Base-by-base conservation (phyloP, 345 rosid species). In the Cardamine occulta region DNA sequence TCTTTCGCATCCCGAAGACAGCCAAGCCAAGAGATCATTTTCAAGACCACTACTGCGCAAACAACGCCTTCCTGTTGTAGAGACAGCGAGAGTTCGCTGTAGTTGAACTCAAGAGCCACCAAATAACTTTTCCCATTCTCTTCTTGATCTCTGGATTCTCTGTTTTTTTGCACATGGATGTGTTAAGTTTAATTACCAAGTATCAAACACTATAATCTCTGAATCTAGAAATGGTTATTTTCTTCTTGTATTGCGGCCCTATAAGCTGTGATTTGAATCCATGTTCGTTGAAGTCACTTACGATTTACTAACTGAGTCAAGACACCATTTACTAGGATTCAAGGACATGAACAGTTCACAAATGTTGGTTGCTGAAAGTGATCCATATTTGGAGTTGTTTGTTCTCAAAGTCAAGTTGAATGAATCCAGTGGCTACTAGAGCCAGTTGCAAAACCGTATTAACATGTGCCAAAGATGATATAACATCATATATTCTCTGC, bases 1-100 rank as follows among this genome's bases (percentile, higher is more conserved):
- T 63, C 55, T 63, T 73, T 53, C 29, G 63, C 55, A 53, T 63
- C 23, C 29, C 54, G 23, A 63, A 63, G 42, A 51, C 68, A 62
- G 23, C 44, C 29, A 72, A 37, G 31, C 23, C 40, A 72, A n/a
- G 29, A 39, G 44, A 39, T 63, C n/a, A 14, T 26, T 72, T 26
- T 37, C 18, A 21, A 64, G 54, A 63, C 68, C 68, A 63, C 68
- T 23, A 44, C 37, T 6, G 40, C 55, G 54, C 53, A 64, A 17
- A 28, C 40, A n/a, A 28, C 39, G 68, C 26, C 39, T 28, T 45
- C 37, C 19, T 64, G 40, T 64, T 61, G 47, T 18, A 23, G 34
- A 63, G 14, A 63, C 66, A 61, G 47, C 17, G 11, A 61, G 12
- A 19, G 29, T 23, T 53, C 4, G 35, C 49, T 68, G 35, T 55